phyloP scores from a whole-genome alignment of 2,329 filamentous ascomycete genomes.

The Volutella citrinella region DNA sequence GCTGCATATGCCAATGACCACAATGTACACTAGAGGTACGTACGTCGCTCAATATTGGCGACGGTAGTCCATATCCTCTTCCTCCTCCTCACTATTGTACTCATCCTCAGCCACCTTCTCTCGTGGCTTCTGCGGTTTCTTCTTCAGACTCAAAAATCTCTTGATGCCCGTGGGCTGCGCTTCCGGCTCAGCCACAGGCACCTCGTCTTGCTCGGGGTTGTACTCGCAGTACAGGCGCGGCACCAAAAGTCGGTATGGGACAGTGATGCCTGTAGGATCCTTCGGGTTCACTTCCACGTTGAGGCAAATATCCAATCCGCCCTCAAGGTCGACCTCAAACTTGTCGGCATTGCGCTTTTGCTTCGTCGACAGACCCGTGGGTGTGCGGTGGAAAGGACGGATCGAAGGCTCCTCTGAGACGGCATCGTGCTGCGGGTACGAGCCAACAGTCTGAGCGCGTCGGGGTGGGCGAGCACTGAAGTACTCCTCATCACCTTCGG shows the following conservation, averaged over 20 bases:
- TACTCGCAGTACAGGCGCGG: constrained; percentile 69
- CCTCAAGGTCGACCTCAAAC: constrained; percentile 70
- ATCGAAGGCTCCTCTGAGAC: constrained; percentile 21
- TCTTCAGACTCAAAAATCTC: constrained; percentile 43
- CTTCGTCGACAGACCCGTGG: constrained; percentile 65
- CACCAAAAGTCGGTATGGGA: constrained; percentile 81
- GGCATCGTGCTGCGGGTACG: constrained; percentile 26
- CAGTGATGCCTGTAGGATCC: constrained; percentile 84
- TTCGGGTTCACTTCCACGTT: constrained; percentile 85
- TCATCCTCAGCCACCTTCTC: constrained; percentile 22
- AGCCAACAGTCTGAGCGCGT: constrained; percentile 28
- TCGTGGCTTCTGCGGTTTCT: constrained; percentile 27
- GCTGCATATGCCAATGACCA: no score
- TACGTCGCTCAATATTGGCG: no score
- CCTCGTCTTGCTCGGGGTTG: constrained; percentile 37
- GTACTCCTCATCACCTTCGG: constrained; percentile 54
- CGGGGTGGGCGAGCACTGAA: constrained; percentile 45
- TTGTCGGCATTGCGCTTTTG: constrained; percentile 53
- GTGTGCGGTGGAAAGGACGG: constrained; percentile 61
- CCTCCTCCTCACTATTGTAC: constrained; percentile 25
- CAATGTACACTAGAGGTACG: constrained; percentile 10
- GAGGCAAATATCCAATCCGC: constrained; percentile 80
- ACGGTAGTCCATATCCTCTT: no score
- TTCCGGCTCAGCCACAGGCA: constrained; percentile 11
- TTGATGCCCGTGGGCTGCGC: constrained; percentile 38